phyloP scores from a whole-genome alignment of 1,284 basidiomycete genomes.

The Ganoderma lingzhi region DNA sequence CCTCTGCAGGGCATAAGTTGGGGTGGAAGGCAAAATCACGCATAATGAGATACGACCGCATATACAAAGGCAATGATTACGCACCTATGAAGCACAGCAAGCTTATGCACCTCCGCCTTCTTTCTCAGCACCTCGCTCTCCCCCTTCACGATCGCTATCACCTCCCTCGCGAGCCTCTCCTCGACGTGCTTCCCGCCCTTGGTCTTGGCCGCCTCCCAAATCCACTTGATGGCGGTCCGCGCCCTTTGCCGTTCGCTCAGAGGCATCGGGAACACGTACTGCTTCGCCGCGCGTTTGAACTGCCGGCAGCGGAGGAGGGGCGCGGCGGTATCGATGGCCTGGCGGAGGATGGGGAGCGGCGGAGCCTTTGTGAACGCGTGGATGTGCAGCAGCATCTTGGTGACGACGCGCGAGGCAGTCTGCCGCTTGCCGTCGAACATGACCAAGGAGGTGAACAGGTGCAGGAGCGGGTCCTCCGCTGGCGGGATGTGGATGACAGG shows the following conservation, averaged over 20 bases:
- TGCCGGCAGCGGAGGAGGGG: slow-evolving; percentile 70
- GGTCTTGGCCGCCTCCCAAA: slow-evolving; percentile 68
- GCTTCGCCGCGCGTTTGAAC: slow-evolving; percentile 67
- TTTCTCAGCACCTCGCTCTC: slow-evolving; percentile 3
- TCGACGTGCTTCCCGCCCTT: slow-evolving; percentile 61
- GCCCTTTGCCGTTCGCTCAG: slow-evolving; percentile 83
- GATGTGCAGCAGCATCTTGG: slow-evolving; percentile 72
- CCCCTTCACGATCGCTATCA: slow-evolving; percentile 74
- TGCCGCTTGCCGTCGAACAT: slow-evolving; percentile 77
- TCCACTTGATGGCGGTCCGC: slow-evolving; percentile 69
- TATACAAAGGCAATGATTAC: background rate
- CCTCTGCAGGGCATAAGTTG: background rate
- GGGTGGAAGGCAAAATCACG: background rate
- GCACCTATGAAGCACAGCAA: slow-evolving; percentile 3
- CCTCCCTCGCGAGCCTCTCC: slow-evolving; percentile 78
- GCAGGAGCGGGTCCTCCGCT: slow-evolving; percentile 78
- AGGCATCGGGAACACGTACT: slow-evolving; percentile 68
- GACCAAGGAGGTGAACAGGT: slow-evolving; percentile 73
- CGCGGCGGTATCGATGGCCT: slow-evolving; percentile 70
- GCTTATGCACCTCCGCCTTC: slow-evolving; percentile 39
- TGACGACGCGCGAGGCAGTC: slow-evolving; percentile 64
- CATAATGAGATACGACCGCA: background rate
- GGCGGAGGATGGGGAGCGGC: slow-evolving; percentile 79
- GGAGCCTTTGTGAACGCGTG: slow-evolving; percentile 78
- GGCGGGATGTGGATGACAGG: slow-evolving; percentile 67